Evolutionary conservation across 331 rosid genomes (phyloP).

Genomic region (Quercus lobata): DNA sequence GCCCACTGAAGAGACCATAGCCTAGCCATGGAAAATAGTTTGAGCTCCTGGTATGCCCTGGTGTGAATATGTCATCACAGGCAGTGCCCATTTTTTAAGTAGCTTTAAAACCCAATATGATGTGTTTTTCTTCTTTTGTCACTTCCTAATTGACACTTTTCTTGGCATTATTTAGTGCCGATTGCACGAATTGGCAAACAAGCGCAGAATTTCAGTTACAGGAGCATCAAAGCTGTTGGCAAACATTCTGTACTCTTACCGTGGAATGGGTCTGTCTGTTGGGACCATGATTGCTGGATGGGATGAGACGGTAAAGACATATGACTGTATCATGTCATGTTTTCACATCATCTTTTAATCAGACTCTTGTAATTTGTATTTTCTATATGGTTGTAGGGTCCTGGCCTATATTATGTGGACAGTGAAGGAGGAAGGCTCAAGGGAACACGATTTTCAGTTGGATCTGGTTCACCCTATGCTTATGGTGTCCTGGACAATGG

Average conservation of each 20-base stretch:
- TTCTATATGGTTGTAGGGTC: slow-evolving; percentile 54
- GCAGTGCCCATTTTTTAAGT: background rate
- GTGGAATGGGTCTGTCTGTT: slow-evolving; percentile 98
- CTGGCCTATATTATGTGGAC: slow-evolving; percentile 93
- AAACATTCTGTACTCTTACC: slow-evolving; percentile 92
- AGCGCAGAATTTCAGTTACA: slow-evolving; percentile 92
- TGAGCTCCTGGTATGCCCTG: background rate
- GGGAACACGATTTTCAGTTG: slow-evolving; percentile 93
- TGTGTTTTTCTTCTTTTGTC: background rate
- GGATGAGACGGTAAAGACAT: slow-evolving; percentile 85
- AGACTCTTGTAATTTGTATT: background rate
- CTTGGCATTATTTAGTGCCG: slow-evolving; percentile 53
- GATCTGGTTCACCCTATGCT: slow-evolving; percentile 98
- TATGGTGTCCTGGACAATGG: slow-evolving; percentile 95
- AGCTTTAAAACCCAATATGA: background rate
- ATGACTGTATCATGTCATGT: background rate
- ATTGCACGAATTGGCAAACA: slow-evolving; percentile 89
- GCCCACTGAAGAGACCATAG: background rate
- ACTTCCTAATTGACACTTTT: slow-evolving; percentile 6
- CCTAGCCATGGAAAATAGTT: background rate
- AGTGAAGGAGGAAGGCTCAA: slow-evolving; percentile 98
- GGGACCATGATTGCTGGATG: slow-evolving; percentile 99
- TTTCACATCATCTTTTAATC: background rate
- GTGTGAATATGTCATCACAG: background rate
- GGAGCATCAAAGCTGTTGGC: slow-evolving; percentile 97